These are phyloP conservation scores for Nasturtium officinale DNA, from an alignment of 345 rosid species.

Conservation along the genomic window DNA sequence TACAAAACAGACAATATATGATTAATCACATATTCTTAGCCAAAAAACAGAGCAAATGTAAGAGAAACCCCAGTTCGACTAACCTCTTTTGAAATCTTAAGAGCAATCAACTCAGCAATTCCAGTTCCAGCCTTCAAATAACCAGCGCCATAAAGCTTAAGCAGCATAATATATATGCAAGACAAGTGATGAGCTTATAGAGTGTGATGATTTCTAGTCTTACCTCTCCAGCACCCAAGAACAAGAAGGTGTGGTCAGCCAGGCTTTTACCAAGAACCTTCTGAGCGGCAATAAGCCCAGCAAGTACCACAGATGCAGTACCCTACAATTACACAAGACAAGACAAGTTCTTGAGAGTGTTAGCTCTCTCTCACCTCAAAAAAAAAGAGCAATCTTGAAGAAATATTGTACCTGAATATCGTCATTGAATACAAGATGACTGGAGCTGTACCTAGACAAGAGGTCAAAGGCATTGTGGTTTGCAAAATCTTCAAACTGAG, in stretches of 20 bases:
- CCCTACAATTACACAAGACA: slow-evolving; percentile 57
- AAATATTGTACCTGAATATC: slow-evolving; percentile 79
- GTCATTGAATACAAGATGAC: slow-evolving; percentile 96
- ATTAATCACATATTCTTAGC: slow-evolving; percentile 33
- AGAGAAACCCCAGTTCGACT: background rate
- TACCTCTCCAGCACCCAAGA: slow-evolving; percentile 99
- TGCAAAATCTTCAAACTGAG: slow-evolving; percentile 98
- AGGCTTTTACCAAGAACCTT: slow-evolving; percentile 70
- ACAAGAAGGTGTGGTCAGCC: slow-evolving; percentile 82
- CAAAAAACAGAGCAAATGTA: slow-evolving; percentile 1
- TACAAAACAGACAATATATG: slow-evolving; percentile 37
- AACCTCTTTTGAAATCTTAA: slow-evolving; percentile 77
- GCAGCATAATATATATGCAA: slow-evolving; percentile 1
- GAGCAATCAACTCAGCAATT: slow-evolving; percentile 97
- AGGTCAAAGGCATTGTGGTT: slow-evolving; percentile 98
- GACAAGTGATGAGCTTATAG: background rate
- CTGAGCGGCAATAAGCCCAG: slow-evolving; percentile 82
- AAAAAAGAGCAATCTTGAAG: background rate
- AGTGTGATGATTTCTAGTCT: slow-evolving; percentile 26
- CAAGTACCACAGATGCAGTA: slow-evolving; percentile 93
- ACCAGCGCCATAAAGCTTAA: slow-evolving; percentile 16
- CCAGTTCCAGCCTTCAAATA: slow-evolving; percentile 93
- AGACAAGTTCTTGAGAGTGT: slow-evolving; percentile 22
- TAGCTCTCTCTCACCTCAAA: slow-evolving; percentile 9
- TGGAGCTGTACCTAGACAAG: slow-evolving; percentile 64